A percentile compares a stretch with the other conserved stretches of the same genome.
Conservation (phyloP, 1,139 yeast genomes). For the Yamadazyma epiphylla region DNA sequence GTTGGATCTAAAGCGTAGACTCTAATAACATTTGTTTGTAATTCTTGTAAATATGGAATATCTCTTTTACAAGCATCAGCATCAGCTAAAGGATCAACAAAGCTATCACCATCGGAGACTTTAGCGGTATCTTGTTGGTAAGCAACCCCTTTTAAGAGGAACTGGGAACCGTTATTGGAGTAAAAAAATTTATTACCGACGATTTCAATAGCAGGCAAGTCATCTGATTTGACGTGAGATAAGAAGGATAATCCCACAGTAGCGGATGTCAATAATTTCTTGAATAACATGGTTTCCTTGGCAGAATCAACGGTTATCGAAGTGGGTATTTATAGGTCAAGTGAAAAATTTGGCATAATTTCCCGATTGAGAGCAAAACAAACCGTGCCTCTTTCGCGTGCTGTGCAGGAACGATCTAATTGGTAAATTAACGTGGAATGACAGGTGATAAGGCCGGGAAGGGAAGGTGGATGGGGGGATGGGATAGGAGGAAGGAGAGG, state of each 20-base stretch:
- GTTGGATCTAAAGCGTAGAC: conserved; percentile 72
- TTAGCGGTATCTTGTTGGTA: conserved; percentile 69
- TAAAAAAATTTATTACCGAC: conserved; percentile 76
- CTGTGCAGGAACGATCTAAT: no score
- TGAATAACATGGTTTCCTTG: conserved; percentile 10
- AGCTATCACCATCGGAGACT: conserved; percentile 36
- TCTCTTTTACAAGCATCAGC: conserved; percentile 72
- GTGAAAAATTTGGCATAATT: conserved; percentile 3
- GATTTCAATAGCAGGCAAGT: conserved; percentile 47
- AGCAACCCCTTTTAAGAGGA: conserved; percentile 76
- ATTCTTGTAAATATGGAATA: conserved; percentile 68
- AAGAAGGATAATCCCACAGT: conserved; percentile 6
- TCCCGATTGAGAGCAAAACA: no score
- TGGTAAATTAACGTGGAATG: no score
- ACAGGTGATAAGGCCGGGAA: neutral
- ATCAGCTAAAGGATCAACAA: conserved; percentile 75
- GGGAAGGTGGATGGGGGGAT: neutral
- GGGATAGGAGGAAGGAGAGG: neutral
- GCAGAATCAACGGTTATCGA: neutral
- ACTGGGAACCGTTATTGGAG: conserved; percentile 75
- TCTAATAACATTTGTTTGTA: conserved; percentile 73
- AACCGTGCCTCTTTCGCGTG: no score
- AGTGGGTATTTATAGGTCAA: no score
- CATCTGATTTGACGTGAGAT: conserved; percentile 9
- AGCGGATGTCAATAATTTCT: conserved; percentile 6